A percentile compares a stretch with the other conserved stretches of the same genome.
Evolutionary conservation across 768 basidiomycete genomes (phyloP).

Genomic region (Butyriboletus loyo): DNA sequence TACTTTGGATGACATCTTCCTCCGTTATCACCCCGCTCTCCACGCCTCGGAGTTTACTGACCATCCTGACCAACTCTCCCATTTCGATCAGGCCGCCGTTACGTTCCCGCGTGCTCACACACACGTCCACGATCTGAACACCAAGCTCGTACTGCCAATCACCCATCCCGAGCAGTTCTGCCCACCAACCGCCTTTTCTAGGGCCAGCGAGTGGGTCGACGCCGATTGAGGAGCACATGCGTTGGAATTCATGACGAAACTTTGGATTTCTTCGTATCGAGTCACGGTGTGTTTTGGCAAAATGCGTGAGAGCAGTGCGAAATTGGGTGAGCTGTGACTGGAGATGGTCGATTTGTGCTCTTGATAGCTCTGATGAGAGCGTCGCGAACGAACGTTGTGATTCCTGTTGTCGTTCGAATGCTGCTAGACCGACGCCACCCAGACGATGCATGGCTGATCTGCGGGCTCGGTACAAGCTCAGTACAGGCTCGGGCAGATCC

Average conservation of each 20-base stretch:
- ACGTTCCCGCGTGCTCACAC: conserved; percentile 79
- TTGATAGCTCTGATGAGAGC: conserved; percentile 76
- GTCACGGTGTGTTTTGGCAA: conserved; percentile 80
- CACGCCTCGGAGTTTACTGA: conserved; percentile 73
- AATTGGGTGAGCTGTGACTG: conserved; percentile 82
- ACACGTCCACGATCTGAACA: conserved; percentile 92
- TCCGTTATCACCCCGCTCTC: conserved; percentile 71
- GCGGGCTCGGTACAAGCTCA: too few species aligned
- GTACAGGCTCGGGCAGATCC: too few species aligned
- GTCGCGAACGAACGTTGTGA: conserved; percentile 77
- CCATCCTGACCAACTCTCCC: conserved; percentile 75
- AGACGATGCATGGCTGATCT: conserved; percentile 72
- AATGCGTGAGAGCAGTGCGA: conserved; percentile 72
- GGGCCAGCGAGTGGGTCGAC: conserved; percentile 93
- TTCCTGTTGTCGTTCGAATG: conserved; percentile 84
- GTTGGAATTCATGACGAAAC: conserved; percentile 90
- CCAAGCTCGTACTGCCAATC: conserved; percentile 97
- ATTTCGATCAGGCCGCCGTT: conserved; percentile 94
- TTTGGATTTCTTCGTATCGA: conserved; percentile 80
- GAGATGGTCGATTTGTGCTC: conserved; percentile 72
- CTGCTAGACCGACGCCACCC: conserved; percentile 84
- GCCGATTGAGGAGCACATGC: conserved; percentile 93
- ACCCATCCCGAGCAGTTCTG: conserved; percentile 79
- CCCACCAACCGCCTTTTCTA: conserved; percentile 87
- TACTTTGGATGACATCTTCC: conserved; percentile 79